Evolutionary conservation across 495 filamentous ascomycete genomes (phyloP), one percentile per base, ranked within the genome.

Genomic region (Peziza echinospora): DNA sequence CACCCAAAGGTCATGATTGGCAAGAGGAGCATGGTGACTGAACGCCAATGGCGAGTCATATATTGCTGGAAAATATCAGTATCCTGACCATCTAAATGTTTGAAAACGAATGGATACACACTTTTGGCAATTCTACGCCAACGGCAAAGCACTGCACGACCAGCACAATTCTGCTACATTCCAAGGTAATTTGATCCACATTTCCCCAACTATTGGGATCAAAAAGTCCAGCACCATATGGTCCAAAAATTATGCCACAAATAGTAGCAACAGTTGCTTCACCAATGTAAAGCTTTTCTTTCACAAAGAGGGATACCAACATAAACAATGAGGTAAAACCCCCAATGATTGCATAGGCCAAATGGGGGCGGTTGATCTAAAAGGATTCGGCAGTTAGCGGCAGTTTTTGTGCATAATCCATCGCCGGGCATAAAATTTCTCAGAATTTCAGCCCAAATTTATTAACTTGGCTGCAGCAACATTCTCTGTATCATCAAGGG

Each of bases 101-200:
- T n/a, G n/a, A n/a, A 11, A 25, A n/a, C 25, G 5, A 3, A 24
- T 22, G 30, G 13, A 19, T 43, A 50, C 47, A 44, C 46, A 53
- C 67, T 63, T 87, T 87, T 43, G 91, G 91, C 71, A 99, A 71
- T 64, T 99, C 91, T 67, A 99, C 91, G 21, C 91, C 91, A 48
- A 99, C 84, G 64, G 91, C 91, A 61, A 99, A 99, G 69, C 91
- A 99, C 68, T 99, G 91, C 28, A 99, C 91, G 46, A 96, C 91
- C 26, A 99, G 72, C 49, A 99, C 91, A 53, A 99, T 86, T 48
- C 91, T 78, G 9, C 87, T 93, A 68, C 86, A 93, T 60, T 99
- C 91, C 47, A 96, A 75, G 3, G 91, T 96, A 57, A 93, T 80
- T 54, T 91, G 84, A 64, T 99, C 91, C 42, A 80, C 72, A 58